Base-by-base conservation (phyloP, 2,329 filamentous ascomycete species). In the Pyrenophora seminiperda region DNA sequence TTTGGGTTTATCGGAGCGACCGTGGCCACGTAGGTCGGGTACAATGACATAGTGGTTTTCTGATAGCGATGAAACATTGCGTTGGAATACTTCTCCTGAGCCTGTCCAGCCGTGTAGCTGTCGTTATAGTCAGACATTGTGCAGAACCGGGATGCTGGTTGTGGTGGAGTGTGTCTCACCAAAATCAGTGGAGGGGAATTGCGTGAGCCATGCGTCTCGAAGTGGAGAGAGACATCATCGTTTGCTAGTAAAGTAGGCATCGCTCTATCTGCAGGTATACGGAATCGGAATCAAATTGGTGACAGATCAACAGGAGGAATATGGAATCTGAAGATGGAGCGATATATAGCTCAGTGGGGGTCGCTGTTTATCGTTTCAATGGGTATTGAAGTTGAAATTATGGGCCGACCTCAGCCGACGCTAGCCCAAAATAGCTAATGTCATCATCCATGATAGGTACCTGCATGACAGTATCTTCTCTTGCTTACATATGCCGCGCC, bases 31-130 rank as follows among this genome's bases (percentile, higher is more conserved):
- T 4, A 67, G 33, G 33, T 66, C 60, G 5, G 59, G 64, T 1
- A 59, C 52, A 2, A 66, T 42, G 4, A 63, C 55, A 41, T 46
- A 41, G 9, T 49, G 47, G 5, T 41, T 30, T 10, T 47, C 9
- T 0, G 61, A 54, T 4, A 67, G 31, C 10, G 34, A 30, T 1
- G 32, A 5, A 2, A 58, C 18, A 19, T 66, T 66, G 18, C 56
- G 60, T 11, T 51, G 36, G 43, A 65, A 67, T 7, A 62, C 60
- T n/a, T 51, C 41, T 0, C 56, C 48, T 0, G 64, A 62, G 15
- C 64, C 63, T 14, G 64, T 67, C 42, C 66, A 67, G 41, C 64
- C 64, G 37, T 67, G 64, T 7, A 67, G 54, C 64, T 65, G 18
- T 11, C 6, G n/a, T 14, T 11, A 11, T 15, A 22, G 45, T 38